Evolutionary conservation across 129 eudicot species (phyloP).

Genomic region (Calendula officinalis): DNA sequence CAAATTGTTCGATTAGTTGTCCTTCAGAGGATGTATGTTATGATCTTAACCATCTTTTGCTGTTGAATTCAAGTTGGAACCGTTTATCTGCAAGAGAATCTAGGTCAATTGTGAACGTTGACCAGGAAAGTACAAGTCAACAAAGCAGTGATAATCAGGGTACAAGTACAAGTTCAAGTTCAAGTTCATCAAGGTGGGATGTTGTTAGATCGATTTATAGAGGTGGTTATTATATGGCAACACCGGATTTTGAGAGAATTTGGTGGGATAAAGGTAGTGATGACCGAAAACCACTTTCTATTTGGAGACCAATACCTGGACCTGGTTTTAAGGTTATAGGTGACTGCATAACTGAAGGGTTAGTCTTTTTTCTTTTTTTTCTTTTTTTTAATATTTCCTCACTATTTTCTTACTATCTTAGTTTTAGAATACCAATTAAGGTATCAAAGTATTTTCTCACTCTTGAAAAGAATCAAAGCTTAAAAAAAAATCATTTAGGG

Average conservation of each 20-base stretch:
- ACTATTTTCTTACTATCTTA: slow-evolving; percentile 14
- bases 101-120: slow-evolving; percentile 30
- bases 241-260: slow-evolving; percentile 88
- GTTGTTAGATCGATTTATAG: slow-evolving; percentile 64
- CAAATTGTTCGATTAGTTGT: slow-evolving; percentile 46
- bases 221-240: slow-evolving; percentile 60
- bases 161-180: slow-evolving; percentile 27
- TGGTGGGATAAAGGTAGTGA: slow-evolving; percentile 99
- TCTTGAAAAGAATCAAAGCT: too few species aligned
- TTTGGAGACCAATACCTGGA: slow-evolving; percentile 87
- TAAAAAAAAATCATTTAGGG: too few species aligned
- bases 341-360: slow-evolving; percentile 97
- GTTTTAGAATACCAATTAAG: neutral
- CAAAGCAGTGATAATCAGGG: slow-evolving; percentile 37
- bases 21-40: slow-evolving; percentile 58
- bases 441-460: too few species aligned
- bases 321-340: slow-evolving; percentile 79
- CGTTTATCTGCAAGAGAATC: slow-evolving; percentile 46
- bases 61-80: slow-evolving; percentile 55
- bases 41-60: slow-evolving; percentile 79
- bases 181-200: slow-evolving; percentile 81
- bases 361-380: slow-evolving; percentile 17
- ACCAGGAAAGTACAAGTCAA: slow-evolving; percentile 31
- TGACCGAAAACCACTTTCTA: slow-evolving; percentile 75
- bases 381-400: neutral